A percentile compares a stretch with the other conserved stretches of the same genome.
Evolutionary conservation across 2,329 filamentous ascomycete genomes (phyloP).

Genomic region (Teratosphaeria destructans): DNA sequence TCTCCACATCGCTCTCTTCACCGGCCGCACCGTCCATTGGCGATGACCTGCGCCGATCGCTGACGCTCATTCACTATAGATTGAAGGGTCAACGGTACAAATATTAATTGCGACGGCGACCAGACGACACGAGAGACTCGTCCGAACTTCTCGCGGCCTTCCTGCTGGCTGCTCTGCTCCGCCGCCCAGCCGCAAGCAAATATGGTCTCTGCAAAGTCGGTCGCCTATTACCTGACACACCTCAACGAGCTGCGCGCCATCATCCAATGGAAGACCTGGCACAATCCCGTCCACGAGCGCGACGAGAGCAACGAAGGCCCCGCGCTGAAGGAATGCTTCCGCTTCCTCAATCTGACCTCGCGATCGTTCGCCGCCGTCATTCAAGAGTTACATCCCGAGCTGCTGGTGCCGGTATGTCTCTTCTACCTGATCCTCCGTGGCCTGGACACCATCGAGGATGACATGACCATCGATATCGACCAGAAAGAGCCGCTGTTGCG

Average conservation of each 20-base stretch:
- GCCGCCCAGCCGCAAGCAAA: constrained; percentile 3
- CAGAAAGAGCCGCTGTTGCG: constrained; percentile 81
- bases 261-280: constrained; percentile 65
- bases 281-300: constrained; percentile 82
- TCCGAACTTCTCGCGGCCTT: not conserved
- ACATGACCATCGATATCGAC: constrained; percentile 77
- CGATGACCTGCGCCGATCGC: not conserved
- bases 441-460: constrained; percentile 96
- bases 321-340: constrained; percentile 72
- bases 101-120: not conserved
- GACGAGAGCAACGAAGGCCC: constrained; percentile 63
- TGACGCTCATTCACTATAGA: not conserved
- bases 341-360: constrained; percentile 76
- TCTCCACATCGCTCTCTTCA: too few relatives aligned
- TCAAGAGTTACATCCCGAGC: constrained; percentile 86
- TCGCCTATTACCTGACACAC: constrained; percentile 27
- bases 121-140: not conserved
- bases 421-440: constrained; percentile 92
- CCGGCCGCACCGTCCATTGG: not conserved
- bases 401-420: constrained; percentile 75
- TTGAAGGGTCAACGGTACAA: not conserved
- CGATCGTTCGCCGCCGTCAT: constrained; percentile 91
- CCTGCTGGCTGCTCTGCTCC: not conserved
- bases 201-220: constrained; percentile 20
- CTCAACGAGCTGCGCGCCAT: constrained; percentile 26